Evolutionary conservation across 2,329 filamentous ascomycete genomes (phyloP), one percentile per base, ranked within the genome.

Genomic region (Pseudogymnoascus sp.): DNA sequence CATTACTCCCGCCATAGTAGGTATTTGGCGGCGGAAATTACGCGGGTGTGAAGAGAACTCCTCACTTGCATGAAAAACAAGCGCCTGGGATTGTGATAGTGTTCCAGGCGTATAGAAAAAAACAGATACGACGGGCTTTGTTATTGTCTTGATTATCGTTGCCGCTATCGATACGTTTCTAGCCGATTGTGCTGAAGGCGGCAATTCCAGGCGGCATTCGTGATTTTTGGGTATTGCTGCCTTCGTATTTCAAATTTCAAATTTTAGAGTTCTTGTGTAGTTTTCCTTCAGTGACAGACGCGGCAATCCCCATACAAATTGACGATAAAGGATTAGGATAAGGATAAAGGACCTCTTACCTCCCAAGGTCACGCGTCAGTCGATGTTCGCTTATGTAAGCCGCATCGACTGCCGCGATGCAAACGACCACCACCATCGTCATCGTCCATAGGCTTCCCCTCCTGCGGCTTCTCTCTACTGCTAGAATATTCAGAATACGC

Each of bases 31-130:
- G 43, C 25, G 43, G 43, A 50, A 30, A 50, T 50, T 30, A n/a
- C 43, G 43, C 16, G n/a, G 4, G 43, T 50, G 43, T 50, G 43
- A 50, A 50, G n/a, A 50, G 43, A 30, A 30, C 25, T 30, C 25
- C 22, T 50, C 43, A 30, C 43, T 50, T 50, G 43, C 22, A 50
- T 50, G 22, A 50, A 16, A 7, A 50, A 30, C 43, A 50, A 50
- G 43, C 43, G 43, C 43, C 43, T 50, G 43, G 43, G 43, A 30
- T 50, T 50, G 43, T 50, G 43, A 50, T 50, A 50, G 25, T 50
- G 43, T 50, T 50, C 43, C 43, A 30, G 43, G 43, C 25, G 43
- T 30, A 50, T 30, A 30, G 43, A 7, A 30, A 25, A 25, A 6
- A 16, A 16, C 25, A 30, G 43, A 50, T 30, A 30, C 25, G 25